Percentiles rank a stretch among this genome's conserved stretches.
These are phyloP conservation scores for Saccharomycopsis guyanensis DNA, from an alignment of 805 yeast species.

Conservation along the genomic window DNA sequence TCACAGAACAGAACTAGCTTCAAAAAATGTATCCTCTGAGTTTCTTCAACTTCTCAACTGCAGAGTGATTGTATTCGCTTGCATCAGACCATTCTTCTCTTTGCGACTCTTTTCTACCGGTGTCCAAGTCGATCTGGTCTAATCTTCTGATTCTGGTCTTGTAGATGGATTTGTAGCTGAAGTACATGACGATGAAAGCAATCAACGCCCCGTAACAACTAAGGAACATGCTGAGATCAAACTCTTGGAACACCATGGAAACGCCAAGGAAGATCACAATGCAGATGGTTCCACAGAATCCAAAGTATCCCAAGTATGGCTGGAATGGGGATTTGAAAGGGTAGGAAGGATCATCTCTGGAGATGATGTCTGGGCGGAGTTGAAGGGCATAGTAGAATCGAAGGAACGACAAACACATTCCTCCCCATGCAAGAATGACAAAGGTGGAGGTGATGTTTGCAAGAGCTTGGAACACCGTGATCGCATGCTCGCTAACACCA, in stretches of 20 bases:
- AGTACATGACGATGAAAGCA: constrained; percentile 41
- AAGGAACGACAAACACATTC: constrained; percentile 57
- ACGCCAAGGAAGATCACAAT: constrained; percentile 54
- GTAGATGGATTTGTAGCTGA: constrained; percentile 48
- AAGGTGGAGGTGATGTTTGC: constrained; percentile 65
- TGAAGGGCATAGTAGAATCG: constrained; percentile 58
- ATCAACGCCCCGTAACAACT: constrained; percentile 57
- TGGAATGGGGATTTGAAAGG: constrained; percentile 67
- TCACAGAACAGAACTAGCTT: no score
- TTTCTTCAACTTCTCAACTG: background rate
- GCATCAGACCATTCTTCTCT: constrained; percentile 76
- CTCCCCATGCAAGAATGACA: constrained; percentile 73
- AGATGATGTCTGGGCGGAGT: constrained; percentile 54
- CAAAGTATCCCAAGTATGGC: constrained; percentile 59
- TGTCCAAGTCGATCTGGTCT: constrained; percentile 72
- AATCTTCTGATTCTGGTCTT: constrained; percentile 59
- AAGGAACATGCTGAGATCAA: constrained; percentile 55
- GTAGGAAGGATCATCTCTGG: constrained; percentile 53
- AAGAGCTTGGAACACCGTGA: constrained; percentile 57
- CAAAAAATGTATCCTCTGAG: constrained; percentile 25
- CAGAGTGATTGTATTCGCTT: background rate
- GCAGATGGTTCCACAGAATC: constrained; percentile 44
- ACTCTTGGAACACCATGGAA: constrained; percentile 48
- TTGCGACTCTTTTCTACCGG: constrained; percentile 80
- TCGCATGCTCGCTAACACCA: constrained; percentile 49